Conservation (phyloP, 306 rosid species). For the Medicago truncatula region DNA sequence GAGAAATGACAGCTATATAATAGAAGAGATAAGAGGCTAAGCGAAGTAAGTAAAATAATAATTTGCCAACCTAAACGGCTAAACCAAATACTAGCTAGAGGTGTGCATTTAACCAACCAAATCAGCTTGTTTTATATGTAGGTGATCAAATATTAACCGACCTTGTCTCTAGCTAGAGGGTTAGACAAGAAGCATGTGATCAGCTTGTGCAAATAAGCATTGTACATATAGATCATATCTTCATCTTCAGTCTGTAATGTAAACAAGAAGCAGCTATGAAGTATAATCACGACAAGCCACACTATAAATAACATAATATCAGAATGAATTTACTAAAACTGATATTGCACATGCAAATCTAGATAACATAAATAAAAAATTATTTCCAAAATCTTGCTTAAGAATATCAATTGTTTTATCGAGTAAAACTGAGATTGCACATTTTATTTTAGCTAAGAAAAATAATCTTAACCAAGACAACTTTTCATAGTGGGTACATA, state of each 20-base stretch:
- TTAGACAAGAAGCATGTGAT: slow-evolving; percentile 87
- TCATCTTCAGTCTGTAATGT: slow-evolving; percentile 87
- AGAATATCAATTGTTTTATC: slow-evolving; percentile 17
- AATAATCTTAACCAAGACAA: slow-evolving; percentile 3
- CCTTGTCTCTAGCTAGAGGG: slow-evolving; percentile 95
- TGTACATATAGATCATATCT: slow-evolving; percentile 92
- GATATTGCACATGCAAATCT: slow-evolving; percentile 22
- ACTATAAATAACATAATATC: slow-evolving; percentile 11
- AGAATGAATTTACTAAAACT: slow-evolving; percentile 12
- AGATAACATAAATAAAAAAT: not conserved
- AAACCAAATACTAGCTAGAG: slow-evolving; percentile 12
- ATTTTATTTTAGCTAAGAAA: not conserved
- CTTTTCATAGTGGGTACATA: not conserved
- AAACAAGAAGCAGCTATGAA: slow-evolving; percentile 37
- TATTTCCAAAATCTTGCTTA: not conserved
- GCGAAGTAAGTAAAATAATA: slow-evolving; percentile 28
- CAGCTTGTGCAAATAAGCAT: slow-evolving; percentile 93
- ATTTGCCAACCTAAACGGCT: slow-evolving; percentile 21
- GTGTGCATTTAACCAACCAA: slow-evolving; percentile 28
- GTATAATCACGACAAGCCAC: slow-evolving; percentile 35
- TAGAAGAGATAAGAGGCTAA: slow-evolving; percentile 18
- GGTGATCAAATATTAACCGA: slow-evolving; percentile 42
- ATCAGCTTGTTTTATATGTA: slow-evolving; percentile 17
- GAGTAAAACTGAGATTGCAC: not conserved
- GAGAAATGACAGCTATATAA: slow-evolving; percentile 19